A percentile compares a stretch with the other conserved stretches of the same genome.
Conservation (phyloP, 2,329 filamentous ascomycete genomes). For the Sarocladiaceae sp. region DNA sequence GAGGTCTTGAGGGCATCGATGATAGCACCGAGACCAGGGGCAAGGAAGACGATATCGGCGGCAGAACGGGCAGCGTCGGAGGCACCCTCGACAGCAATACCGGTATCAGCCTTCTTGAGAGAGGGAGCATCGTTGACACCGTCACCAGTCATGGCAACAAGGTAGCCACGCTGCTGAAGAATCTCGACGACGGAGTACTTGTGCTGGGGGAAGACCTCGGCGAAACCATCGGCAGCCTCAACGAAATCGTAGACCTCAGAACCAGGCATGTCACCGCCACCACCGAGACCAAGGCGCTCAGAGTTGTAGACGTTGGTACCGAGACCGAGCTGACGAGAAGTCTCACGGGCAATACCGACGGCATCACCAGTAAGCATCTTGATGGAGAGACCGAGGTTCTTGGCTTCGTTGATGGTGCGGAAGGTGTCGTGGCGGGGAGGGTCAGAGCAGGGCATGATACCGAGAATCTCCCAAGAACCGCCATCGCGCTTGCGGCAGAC, state of each 20-base stretch:
- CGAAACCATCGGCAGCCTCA: constrained; percentile 90
- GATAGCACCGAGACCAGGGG: constrained; percentile 83
- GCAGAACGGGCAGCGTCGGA: constrained; percentile 87
- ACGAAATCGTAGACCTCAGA: constrained; percentile 95
- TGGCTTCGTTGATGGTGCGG: constrained; percentile 85
- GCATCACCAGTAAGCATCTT: constrained; percentile 97
- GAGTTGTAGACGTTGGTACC: constrained; percentile 93
- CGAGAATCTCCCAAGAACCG: constrained; percentile 81
- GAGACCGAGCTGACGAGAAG: constrained; percentile 82
- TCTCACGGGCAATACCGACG: constrained; percentile 88
- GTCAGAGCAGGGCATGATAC: constrained; percentile 92
- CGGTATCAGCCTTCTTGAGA: constrained; percentile 91
- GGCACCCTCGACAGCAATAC: constrained; percentile 89
- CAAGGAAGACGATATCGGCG: constrained; percentile 90
- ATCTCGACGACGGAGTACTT: constrained; percentile 95
- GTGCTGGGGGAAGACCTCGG: constrained; percentile 91
- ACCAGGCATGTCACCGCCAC: constrained; percentile 86
- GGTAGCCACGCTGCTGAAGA: constrained; percentile 85
- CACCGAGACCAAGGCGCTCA: constrained; percentile 83
- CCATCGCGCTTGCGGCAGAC: constrained; percentile 84
- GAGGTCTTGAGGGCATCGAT: constrained; percentile 91
- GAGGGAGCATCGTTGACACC: constrained; percentile 93
- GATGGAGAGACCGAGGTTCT: constrained; percentile 79
- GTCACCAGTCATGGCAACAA: constrained; percentile 94
- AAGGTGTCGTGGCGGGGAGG: constrained; percentile 86